Conservation (phyloP, 108 stramenopile genomes). For the Seminavis robusta region DNA sequence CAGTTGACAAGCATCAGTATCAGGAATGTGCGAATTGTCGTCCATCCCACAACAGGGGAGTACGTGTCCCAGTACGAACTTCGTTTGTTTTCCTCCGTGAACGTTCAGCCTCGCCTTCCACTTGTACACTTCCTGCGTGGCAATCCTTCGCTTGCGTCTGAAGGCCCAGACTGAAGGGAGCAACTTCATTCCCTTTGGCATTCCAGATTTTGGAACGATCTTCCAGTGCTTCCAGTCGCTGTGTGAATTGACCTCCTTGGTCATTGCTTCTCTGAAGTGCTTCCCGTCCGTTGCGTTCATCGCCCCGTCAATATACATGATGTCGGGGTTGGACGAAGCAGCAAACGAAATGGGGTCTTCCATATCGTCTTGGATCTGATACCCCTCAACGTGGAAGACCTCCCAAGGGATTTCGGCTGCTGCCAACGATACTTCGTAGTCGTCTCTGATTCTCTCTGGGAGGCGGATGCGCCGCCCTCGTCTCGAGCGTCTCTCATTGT, state of each 20-base stretch:
- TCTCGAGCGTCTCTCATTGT: too few relatives aligned
- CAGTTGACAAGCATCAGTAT: conserved; percentile 9
- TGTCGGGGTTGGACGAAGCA: conserved; percentile 12
- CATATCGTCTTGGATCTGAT: too few relatives aligned
- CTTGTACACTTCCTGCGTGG: conserved; percentile 20
- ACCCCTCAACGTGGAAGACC: too few relatives aligned
- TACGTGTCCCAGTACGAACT: conserved; percentile 42
- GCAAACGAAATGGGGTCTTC: not conserved
- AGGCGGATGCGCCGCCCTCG: too few relatives aligned
- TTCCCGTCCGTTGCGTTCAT: conserved; percentile 19
- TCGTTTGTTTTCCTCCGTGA: conserved; percentile 26
- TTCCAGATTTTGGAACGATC: conserved; percentile 6
- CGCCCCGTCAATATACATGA: conserved; percentile 17
- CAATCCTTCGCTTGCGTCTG: conserved; percentile 38
- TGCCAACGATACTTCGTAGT: too few relatives aligned
- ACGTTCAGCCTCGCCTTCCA: conserved; percentile 26
- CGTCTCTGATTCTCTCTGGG: too few relatives aligned
- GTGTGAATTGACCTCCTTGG: conserved; percentile 13
- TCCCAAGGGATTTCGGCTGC: too few relatives aligned
- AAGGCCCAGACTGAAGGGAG: conserved; percentile 50
- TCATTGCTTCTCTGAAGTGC: conserved; percentile 21
- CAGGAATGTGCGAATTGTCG: conserved; percentile 27
- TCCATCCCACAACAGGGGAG: conserved; percentile 46
- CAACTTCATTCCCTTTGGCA: conserved; percentile 25
- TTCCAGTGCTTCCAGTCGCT: not conserved